phyloP scores from a whole-genome alignment of 306 rosid genomes.

The Lathyrus tuberosus region DNA sequence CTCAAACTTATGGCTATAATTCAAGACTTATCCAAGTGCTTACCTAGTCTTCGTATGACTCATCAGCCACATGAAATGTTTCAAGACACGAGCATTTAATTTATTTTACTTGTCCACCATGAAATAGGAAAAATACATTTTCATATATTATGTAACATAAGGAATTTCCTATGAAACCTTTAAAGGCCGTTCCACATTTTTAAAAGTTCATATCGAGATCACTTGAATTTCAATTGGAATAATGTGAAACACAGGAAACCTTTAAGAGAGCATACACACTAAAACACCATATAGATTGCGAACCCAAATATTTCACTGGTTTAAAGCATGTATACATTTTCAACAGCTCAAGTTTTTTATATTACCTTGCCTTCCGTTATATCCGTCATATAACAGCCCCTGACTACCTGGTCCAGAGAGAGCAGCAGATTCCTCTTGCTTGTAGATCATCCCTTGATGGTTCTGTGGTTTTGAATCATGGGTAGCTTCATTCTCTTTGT shows the following conservation, averaged over 20 bases:
- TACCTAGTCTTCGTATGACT: conserved; percentile 1
- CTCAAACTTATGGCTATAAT: conserved; percentile 9
- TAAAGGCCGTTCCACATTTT: conserved; percentile 7
- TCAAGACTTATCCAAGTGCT: conserved; percentile 14
- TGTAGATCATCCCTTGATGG: conserved; percentile 38
- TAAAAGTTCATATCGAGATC: background rate
- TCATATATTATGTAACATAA: background rate
- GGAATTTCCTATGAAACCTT: conserved; percentile 16
- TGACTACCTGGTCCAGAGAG: conserved; percentile 48
- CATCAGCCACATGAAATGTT: conserved; percentile 6
- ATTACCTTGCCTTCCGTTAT: conserved; percentile 62
- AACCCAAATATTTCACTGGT: conserved; percentile 24
- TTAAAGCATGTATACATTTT: conserved; percentile 21
- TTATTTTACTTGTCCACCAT: conserved; percentile 9
- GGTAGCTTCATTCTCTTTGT: conserved; percentile 42
- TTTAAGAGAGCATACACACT: conserved; percentile 21
- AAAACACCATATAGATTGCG: background rate
- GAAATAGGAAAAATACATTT: background rate
- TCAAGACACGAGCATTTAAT: background rate
- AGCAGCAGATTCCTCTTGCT: conserved; percentile 52
- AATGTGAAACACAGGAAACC: conserved; percentile 22
- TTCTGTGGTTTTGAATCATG: conserved; percentile 46
- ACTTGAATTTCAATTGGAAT: background rate
- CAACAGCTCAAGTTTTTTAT: conserved; percentile 28
- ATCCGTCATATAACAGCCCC: conserved; percentile 51